Evolutionary conservation across 2,329 filamentous ascomycete genomes (phyloP).

Genomic region (Dendryphion nanum): DNA sequence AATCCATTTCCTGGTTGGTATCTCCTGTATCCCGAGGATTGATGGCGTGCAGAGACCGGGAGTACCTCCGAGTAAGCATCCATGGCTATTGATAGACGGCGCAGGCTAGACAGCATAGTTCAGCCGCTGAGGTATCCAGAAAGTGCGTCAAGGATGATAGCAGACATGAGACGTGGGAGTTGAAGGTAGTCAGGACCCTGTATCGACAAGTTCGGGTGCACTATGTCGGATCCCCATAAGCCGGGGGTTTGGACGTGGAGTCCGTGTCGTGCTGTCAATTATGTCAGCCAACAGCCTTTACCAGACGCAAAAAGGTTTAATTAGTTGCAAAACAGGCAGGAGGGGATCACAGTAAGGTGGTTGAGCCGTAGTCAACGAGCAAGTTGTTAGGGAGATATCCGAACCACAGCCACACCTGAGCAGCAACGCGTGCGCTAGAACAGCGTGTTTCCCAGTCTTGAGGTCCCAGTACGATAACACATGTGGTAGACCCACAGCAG

Average conservation of each 20-base stretch:
- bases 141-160: constrained; percentile 38
- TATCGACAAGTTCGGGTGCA: constrained; percentile 36
- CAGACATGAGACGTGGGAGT: constrained; percentile 39
- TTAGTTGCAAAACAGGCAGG: too few species aligned
- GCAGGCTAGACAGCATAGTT: constrained; percentile 28
- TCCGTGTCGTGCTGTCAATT: constrained; percentile 34
- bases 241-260: constrained; percentile 32
- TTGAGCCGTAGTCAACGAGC: too few species aligned
- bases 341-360: too few species aligned
- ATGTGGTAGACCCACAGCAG: too few species aligned
- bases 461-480: too few species aligned
- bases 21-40: constrained; percentile 32
- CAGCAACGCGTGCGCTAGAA: too few species aligned
- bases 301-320: constrained; percentile 20
- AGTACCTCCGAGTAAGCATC: constrained; percentile 35
- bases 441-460: too few species aligned
- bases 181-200: constrained; percentile 27
- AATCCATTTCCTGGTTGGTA: constrained; percentile 34
- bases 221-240: constrained; percentile 39
- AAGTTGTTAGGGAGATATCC: too few species aligned
- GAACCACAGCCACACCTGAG: too few species aligned
- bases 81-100: constrained; percentile 40
- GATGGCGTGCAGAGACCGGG: constrained; percentile 36
- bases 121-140: constrained; percentile 32
- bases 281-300: constrained; percentile 28